Evolutionary conservation across 2,329 filamentous ascomycete species (phyloP).

Genomic region (Bipolaris gigantea): DNA sequence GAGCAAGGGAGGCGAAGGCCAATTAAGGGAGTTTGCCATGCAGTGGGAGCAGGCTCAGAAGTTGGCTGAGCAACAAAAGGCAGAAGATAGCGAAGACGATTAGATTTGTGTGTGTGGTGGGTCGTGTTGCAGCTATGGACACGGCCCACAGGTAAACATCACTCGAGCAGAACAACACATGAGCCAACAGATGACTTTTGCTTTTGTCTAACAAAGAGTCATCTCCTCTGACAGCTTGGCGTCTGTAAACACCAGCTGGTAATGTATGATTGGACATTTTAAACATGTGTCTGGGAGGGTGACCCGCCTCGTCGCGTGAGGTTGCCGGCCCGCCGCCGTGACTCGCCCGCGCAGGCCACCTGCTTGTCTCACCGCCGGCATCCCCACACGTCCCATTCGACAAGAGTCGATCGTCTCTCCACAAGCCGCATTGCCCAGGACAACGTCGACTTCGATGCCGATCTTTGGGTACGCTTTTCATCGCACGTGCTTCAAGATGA

Average conservation of each 20-base stretch:
- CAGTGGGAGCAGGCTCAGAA: constrained; percentile 53
- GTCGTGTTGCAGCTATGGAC: not conserved
- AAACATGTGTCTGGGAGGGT: not conserved
- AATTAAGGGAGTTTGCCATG: constrained; percentile 68
- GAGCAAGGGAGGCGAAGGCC: constrained; percentile 63
- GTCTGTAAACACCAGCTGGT: constrained; percentile 12
- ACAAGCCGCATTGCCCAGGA: constrained; percentile 1
- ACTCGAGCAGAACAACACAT: not conserved
- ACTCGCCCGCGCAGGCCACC: constrained; percentile 16
- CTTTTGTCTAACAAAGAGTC: constrained; percentile 4
- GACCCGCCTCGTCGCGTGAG: constrained; percentile 17
- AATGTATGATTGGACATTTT: constrained; percentile 10
- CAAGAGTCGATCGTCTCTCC: constrained; percentile 1
- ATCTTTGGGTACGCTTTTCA: not conserved
- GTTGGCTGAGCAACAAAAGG: constrained; percentile 47
- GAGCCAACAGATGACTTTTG: not conserved
- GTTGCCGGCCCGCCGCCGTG: constrained; percentile 14
- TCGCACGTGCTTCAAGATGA: not conserved
- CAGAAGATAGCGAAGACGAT: constrained; percentile 44
- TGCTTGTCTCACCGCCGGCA: constrained; percentile 19
- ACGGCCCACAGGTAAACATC: not conserved
- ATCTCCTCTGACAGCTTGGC: constrained; percentile 2
- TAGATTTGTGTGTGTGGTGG: constrained; percentile 12
- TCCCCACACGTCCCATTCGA: constrained; percentile 19
- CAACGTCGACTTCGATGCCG: constrained; percentile 5